phyloP scores from a whole-genome alignment of 495 filamentous ascomycete species.

The Monascus purpureus region DNA sequence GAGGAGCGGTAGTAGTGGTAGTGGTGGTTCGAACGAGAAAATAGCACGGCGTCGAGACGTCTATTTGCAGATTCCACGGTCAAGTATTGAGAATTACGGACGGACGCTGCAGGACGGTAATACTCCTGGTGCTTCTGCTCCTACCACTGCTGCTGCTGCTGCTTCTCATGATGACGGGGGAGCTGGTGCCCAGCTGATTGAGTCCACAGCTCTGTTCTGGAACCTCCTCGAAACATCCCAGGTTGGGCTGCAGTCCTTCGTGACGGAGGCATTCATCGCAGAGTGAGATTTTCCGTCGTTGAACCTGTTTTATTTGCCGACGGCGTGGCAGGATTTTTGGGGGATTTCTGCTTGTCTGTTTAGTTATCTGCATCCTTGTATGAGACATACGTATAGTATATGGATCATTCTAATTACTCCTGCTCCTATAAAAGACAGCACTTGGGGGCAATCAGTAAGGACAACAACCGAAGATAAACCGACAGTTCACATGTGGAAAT shows the following conservation, averaged over 20 bases:
- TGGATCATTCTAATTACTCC: too few species aligned
- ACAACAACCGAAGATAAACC: too few species aligned
- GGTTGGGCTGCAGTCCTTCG: slow-evolving; percentile 35
- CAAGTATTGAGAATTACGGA: slow-evolving; percentile 36
- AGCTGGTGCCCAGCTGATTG: background rate
- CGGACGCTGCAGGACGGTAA: slow-evolving; percentile 25
- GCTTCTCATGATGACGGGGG: too few species aligned
- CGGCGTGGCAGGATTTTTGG: slow-evolving; percentile 31
- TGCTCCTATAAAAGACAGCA: too few species aligned
- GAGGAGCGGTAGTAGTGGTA: slow-evolving; percentile 13
- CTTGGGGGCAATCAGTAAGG: too few species aligned
- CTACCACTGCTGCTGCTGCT: too few species aligned
- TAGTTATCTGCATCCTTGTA: too few species aligned
- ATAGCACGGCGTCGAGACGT: slow-evolving; percentile 22
- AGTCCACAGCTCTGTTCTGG: slow-evolving; percentile 19
- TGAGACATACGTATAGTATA: too few species aligned
- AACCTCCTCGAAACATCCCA: slow-evolving; percentile 32
- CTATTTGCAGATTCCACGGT: slow-evolving; percentile 24
- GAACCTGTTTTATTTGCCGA: slow-evolving; percentile 38
- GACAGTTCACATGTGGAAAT: too few species aligned
- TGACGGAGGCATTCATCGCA: slow-evolving; percentile 36
- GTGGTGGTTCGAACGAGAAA: slow-evolving; percentile 5
- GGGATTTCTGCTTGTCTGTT: slow-evolving; percentile 24
- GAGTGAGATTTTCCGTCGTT: slow-evolving; percentile 42
- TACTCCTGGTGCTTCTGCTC: too few species aligned